Evolutionary conservation across 805 yeast species (phyloP), one percentile per base, ranked within the genome.

Genomic region (Pichia sporocuriosa): DNA sequence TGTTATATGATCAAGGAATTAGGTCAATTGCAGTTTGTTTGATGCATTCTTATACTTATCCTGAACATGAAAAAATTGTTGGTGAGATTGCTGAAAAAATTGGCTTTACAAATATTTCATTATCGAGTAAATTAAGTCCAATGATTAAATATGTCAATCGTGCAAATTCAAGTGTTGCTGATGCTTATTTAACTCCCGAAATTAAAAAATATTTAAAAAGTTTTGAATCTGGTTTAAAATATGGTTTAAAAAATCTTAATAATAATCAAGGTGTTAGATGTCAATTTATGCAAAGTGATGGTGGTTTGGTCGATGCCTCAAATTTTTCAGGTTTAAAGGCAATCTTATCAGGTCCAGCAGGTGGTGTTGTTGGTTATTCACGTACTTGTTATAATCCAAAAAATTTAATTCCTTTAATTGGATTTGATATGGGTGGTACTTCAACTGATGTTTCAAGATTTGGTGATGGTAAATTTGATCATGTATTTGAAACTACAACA

Each of bases 201-300:
- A 81, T 85, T 37, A 69, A 76, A 47, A 72, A 74, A 23, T 85
- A 85, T 55, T 61, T 84, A 30, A 55, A 66, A 15, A 73, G 79
- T 15, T 81, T 85, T 52, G 74, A 76, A 38, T 54, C 67, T 2
- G 93, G 93, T 4, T 69, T 85, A 45, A 61, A 61, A 19, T 73
- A 75, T 35, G 77, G 77, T 1, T 59, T 73, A 9, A 66, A 66
- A 12, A 64, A 65, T 10, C 41, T 44, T 44, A 52, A 63, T 44
- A 46, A 53, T n/a, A 57, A 57, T 17, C 7, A 13, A 17, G 81
- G 81, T 5, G 74, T 73, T 32, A 66, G 68, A 46, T 75, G 85
- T 45, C 81, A 83, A 51, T 90, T 90, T 61, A 90, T 90, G 97
- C 96, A 90, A 62, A 84, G 95, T 11, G 96, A 90, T 59, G 97